Conservation (phyloP, 352 stramenopile genomes). For the Globisporangium lucens region DNA sequence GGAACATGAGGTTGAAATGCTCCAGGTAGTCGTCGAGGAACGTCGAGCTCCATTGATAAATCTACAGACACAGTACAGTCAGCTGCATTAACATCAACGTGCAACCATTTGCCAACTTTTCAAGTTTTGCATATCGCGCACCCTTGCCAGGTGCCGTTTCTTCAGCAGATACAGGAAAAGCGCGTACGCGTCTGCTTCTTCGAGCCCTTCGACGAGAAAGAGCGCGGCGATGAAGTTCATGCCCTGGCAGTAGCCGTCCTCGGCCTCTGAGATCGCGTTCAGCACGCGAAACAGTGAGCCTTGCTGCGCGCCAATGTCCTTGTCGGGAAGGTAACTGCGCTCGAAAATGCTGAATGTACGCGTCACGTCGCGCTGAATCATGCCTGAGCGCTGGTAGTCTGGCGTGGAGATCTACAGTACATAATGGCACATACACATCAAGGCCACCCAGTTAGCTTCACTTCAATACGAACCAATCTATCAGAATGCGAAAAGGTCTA, state of each 20-base stretch:
- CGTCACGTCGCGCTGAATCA: conserved; percentile 78
- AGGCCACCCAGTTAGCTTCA: too few relatives aligned
- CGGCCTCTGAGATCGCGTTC: conserved; percentile 75
- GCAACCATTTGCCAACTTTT: not conserved
- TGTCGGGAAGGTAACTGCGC: conserved; percentile 29
- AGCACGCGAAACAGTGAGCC: conserved; percentile 71
- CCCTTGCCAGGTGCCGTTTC: conserved; percentile 69
- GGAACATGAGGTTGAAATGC: conserved; percentile 81
- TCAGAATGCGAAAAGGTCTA: not conserved
- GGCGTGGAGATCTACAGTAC: conserved; percentile 40
- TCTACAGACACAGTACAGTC: conserved; percentile 18
- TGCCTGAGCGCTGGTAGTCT: conserved; percentile 65
- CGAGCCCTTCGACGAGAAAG: conserved; percentile 79
- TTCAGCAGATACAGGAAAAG: conserved; percentile 82
- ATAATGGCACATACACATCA: too few relatives aligned
- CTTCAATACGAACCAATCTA: too few relatives aligned
- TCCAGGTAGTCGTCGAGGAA: conserved; percentile 84
- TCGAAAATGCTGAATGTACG: conserved; percentile 88
- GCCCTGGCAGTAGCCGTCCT: conserved; percentile 82
- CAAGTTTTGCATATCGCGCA: conserved; percentile 6
- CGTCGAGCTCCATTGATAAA: conserved; percentile 80
- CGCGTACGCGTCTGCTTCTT: conserved; percentile 77
- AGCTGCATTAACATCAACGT: not conserved
- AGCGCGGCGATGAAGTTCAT: conserved; percentile 90
- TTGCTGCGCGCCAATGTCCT: conserved; percentile 51